Evolutionary conservation across 768 basidiomycete genomes (phyloP), one percentile per base, ranked within the genome.

Genomic region (Suillus paluster): DNA sequence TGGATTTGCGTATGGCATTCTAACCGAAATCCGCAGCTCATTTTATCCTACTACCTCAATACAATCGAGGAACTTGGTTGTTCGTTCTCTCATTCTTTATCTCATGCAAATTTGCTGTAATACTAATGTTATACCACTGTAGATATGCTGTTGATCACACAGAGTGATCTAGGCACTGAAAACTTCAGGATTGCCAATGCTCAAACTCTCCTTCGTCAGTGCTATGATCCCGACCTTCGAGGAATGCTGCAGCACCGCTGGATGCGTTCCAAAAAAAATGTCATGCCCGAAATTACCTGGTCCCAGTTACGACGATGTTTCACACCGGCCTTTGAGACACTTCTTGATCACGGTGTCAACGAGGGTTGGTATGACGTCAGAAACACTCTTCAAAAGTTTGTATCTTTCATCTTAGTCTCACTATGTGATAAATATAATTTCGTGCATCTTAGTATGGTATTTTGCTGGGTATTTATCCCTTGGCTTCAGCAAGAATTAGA

Each of bases 131-230:
- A n/a, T 56, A 30, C 30, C 56, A 38, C 36, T 38, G 36, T 39
- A 80, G 78, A 49, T 27, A 68, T 82, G 6, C 78, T 80, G 2
- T 59, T 82, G 0, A 58, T 79, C 2, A 81, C 80, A 0, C 80
- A 81, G 61, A 81, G 79, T 61, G 81, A 83, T 65, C 76, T 68
- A 1, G 81, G 81, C 1, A 52, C 68, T 0, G 80, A 82, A 59
- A 85, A 84, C 61, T 73, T 75, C 63, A 72, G 77, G 0, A 70
- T 83, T 30, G 84, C 82, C 1, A 84, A 84, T 67, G 68, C 67
- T 0, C 80, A 83, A 0, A 82, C 83, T 0, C 33, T 65, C 0
- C 65, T 80, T 0, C 74, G 79, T 0, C 83, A 83, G 7, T 42
- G 38, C 0, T 73, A 78, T 8, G 82, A 85, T 62, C 77, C 81